Conservation (phyloP, 2,329 filamentous ascomycete species). For the Colletotrichum sp. region DNA sequence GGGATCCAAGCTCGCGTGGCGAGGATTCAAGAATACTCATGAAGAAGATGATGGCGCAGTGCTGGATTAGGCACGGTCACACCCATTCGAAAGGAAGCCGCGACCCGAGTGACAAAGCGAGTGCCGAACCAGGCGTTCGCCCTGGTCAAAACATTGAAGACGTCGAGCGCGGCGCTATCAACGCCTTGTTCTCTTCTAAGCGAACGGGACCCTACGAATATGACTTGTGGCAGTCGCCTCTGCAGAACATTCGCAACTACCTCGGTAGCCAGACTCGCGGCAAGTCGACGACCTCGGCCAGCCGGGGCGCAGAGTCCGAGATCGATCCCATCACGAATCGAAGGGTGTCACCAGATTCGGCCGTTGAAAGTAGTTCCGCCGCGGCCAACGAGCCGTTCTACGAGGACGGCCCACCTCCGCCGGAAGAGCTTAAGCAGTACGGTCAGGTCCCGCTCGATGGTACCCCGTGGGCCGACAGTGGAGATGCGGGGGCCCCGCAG, state of each 20-base stretch:
- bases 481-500: constrained; percentile 10
- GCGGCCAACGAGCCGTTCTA: constrained; percentile 28
- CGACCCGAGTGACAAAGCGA: constrained; percentile 34
- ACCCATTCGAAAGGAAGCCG: constrained; percentile 32
- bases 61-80: constrained; percentile 36
- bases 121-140: constrained; percentile 41
- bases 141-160: constrained; percentile 48
- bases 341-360: constrained; percentile 38
- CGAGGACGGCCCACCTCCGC: constrained; percentile 37
- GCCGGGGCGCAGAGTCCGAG: constrained; percentile 36
- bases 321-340: constrained; percentile 68
- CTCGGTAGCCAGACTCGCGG: constrained; percentile 22
- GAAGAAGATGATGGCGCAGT: constrained; percentile 46
- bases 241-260: constrained; percentile 38
- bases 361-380: constrained; percentile 1
- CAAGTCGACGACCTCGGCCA: background rate
- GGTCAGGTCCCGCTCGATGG: constrained; percentile 34
- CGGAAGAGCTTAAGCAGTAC: constrained; percentile 39
- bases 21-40: constrained; percentile 39
- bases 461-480: constrained; percentile 24
- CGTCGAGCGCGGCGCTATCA: constrained; percentile 47
- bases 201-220: constrained; percentile 23
- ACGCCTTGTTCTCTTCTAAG: constrained; percentile 45
- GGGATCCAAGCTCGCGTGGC: constrained; percentile 45
- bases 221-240: constrained; percentile 33